Conservation (phyloP, 768 basidiomycete genomes). For the Kwoniella pini region DNA sequence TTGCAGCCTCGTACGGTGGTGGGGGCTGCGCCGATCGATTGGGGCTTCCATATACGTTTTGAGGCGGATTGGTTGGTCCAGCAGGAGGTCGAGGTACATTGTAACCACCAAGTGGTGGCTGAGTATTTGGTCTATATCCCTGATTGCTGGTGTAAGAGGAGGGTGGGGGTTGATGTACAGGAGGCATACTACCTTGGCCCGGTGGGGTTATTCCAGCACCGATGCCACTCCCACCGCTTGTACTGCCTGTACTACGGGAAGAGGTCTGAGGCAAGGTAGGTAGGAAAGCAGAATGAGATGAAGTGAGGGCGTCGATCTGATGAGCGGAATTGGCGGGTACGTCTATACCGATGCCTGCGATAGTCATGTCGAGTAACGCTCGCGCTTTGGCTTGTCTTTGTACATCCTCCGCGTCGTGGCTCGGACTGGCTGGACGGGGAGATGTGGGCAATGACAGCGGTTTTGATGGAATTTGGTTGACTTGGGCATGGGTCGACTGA, state of each 20-base stretch:
- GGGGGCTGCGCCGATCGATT: conserved; percentile 10
- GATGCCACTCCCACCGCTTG: background rate
- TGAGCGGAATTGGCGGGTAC: conserved; percentile 6
- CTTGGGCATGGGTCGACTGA: background rate
- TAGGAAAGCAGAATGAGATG: conserved; percentile 1
- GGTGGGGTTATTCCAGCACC: conserved; percentile 5
- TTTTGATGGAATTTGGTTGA: conserved; percentile 7
- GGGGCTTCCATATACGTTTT: background rate
- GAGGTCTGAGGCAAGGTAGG: conserved; percentile 13
- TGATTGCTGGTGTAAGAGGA: conserved; percentile 5
- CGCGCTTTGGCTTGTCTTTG: conserved; percentile 33
- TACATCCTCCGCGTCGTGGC: conserved; percentile 11
- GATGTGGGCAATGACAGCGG: conserved; percentile 35
- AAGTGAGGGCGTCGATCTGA: background rate
- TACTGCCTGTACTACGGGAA: conserved; percentile 2
- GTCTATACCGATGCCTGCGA: conserved; percentile 35
- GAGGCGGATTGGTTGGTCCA: background rate
- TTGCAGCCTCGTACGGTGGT: conserved; percentile 2
- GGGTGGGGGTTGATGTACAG: conserved; percentile 9
- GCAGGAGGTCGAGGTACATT: background rate
- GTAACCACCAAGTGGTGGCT: conserved; percentile 2
- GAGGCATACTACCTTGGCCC: background rate
- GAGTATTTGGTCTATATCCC: conserved; percentile 6
- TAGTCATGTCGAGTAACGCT: conserved; percentile 41
- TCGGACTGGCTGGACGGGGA: conserved; percentile 25